phyloP scores from a whole-genome alignment of 1,139 yeast species.

The Yamadazyma diospyri region DNA sequence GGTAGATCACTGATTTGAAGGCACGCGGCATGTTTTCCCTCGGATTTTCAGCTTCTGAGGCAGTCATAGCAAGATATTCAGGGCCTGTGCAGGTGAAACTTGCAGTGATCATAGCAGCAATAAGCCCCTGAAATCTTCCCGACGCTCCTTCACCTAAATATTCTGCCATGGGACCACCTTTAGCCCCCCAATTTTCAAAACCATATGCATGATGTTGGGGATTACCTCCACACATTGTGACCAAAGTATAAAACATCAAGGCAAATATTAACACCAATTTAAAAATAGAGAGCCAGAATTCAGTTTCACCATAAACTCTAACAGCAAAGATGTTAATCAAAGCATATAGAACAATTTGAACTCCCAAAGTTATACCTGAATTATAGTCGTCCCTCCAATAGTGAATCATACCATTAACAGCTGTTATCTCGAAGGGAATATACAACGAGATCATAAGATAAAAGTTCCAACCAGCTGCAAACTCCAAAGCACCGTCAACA shows the following conservation, averaged over 20 bases:
- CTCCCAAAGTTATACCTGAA: slow-evolving; percentile 57
- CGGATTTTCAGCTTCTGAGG: slow-evolving; percentile 77
- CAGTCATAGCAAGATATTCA: slow-evolving; percentile 76
- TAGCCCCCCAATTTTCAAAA: slow-evolving; percentile 55
- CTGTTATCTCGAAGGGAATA: slow-evolving; percentile 78
- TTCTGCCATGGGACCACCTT: slow-evolving; percentile 50
- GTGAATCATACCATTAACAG: slow-evolving; percentile 74
- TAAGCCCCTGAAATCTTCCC: slow-evolving; percentile 70
- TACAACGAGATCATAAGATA: slow-evolving; percentile 74
- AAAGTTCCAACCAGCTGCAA: slow-evolving; percentile 77
- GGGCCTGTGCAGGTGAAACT: slow-evolving; percentile 78
- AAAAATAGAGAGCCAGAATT: slow-evolving; percentile 74
- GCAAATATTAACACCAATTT: slow-evolving; percentile 70
- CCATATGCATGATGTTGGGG: slow-evolving; percentile 63
- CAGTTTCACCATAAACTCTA: slow-evolving; percentile 69
- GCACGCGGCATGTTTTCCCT: slow-evolving; percentile 39
- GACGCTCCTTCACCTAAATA: slow-evolving; percentile 49
- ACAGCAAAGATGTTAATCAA: slow-evolving; percentile 71
- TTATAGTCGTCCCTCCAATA: slow-evolving; percentile 74
- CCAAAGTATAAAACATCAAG: slow-evolving; percentile 62
- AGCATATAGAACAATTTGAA: slow-evolving; percentile 62
- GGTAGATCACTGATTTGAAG: slow-evolving; percentile 69
- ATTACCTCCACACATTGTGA: slow-evolving; percentile 86
- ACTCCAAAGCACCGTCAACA: slow-evolving; percentile 64
- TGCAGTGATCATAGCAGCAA: slow-evolving; percentile 56